These are phyloP conservation scores for Hygrocybe coccinea DNA, from an alignment of 768 basidiomycete genomes.

Conservation along the genomic window DNA sequence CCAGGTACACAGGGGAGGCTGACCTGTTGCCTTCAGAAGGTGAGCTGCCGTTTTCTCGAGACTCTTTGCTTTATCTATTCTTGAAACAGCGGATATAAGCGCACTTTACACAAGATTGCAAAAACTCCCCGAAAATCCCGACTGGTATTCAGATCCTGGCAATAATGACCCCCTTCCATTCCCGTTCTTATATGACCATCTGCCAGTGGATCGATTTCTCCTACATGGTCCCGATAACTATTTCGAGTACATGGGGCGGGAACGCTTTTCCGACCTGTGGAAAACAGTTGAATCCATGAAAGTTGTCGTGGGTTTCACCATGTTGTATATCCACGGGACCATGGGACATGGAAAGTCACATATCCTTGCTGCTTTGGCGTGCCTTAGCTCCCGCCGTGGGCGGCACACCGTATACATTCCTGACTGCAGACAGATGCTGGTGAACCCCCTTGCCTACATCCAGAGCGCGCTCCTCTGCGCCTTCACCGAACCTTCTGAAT, in stretches of 20 bases:
- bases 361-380: neutral
- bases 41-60: too few species aligned
- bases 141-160: neutral
- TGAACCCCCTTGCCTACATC: neutral
- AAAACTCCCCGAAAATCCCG: too few species aligned
- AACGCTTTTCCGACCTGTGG: neutral
- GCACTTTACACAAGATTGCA: too few species aligned
- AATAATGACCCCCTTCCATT: neutral
- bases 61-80: too few species aligned
- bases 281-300: neutral
- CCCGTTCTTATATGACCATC: neutral
- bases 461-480: conserved; percentile 1
- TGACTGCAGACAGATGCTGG: neutral
- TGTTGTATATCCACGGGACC: neutral
- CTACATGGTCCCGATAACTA: neutral
- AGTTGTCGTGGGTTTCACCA: neutral
- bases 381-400: neutral
- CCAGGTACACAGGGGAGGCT: too few species aligned
- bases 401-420: neutral
- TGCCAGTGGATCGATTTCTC: neutral
- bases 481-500: neutral
- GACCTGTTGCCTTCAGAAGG: too few species aligned
- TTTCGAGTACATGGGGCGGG: conserved; percentile 1
- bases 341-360: conserved; percentile 1
- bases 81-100: too few species aligned